phyloP scores from a whole-genome alignment of 192 early-diverging fungal species.

The Spizellomyces sp. region DNA sequence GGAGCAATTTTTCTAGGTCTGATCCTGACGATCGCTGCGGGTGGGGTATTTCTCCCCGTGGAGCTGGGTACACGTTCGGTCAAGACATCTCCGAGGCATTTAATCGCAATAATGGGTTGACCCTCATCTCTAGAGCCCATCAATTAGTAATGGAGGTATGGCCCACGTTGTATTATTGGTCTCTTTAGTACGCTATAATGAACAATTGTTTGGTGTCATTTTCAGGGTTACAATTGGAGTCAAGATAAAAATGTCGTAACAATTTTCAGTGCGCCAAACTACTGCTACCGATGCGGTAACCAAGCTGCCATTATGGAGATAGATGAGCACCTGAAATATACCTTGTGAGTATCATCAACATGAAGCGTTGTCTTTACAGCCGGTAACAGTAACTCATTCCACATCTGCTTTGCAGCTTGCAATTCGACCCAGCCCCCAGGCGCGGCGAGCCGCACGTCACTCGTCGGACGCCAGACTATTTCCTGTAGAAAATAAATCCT shows the following conservation, averaged over 20 bases:
- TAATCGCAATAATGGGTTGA: slow-evolving; percentile 93
- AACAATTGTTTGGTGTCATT: slow-evolving; percentile 8
- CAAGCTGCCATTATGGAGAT: slow-evolving; percentile 99
- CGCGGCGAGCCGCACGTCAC: slow-evolving; percentile 98
- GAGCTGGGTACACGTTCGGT: slow-evolving; percentile 99
- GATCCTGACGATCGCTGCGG: slow-evolving; percentile 88
- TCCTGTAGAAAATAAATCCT: slow-evolving; percentile 68
- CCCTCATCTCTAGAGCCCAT: slow-evolving; percentile 97
- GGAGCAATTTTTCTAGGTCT: slow-evolving; percentile 58
- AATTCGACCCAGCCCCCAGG: slow-evolving; percentile 97
- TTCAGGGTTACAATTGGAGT: slow-evolving; percentile 95
- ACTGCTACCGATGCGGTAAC: slow-evolving; percentile 99
- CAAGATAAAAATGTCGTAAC: slow-evolving; percentile 99
- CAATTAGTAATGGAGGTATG: slow-evolving; percentile 93
- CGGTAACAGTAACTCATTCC: neutral
- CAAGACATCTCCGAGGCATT: slow-evolving; percentile 79
- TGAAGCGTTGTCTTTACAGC: slow-evolving; percentile 60
- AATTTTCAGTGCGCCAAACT: slow-evolving; percentile 99
- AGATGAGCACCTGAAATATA: slow-evolving; percentile 99
- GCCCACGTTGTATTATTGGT: neutral
- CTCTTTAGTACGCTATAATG: neutral
- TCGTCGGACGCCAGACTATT: slow-evolving; percentile 97
- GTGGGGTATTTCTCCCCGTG: slow-evolving; percentile 95
- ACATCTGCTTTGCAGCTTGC: slow-evolving; percentile 47
- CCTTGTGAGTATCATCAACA: slow-evolving; percentile 74